A percentile compares a stretch with the other conserved stretches of the same genome.
phyloP scores from a whole-genome alignment of 2,329 filamentous ascomycete species.

The Botrytis pseudocinerea region DNA sequence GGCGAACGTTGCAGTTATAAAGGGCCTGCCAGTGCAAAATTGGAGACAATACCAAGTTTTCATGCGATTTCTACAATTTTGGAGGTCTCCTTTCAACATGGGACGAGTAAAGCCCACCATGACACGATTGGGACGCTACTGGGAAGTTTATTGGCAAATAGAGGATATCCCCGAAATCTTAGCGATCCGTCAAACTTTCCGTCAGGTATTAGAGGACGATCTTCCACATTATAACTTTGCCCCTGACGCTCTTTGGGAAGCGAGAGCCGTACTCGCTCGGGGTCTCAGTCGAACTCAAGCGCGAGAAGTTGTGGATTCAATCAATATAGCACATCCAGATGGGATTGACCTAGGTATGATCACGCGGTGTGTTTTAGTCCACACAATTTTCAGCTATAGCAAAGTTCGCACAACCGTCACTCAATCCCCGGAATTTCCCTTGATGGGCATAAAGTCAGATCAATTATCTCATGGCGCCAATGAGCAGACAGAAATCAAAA shows the following conservation, averaged over 20 bases:
- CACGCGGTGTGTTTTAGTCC: slow-evolving; percentile 14
- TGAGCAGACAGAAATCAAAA: background rate
- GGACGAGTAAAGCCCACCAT: slow-evolving; percentile 4
- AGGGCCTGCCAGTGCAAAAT: slow-evolving; percentile 14
- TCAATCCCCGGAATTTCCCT: slow-evolving; percentile 14
- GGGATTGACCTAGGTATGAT: slow-evolving; percentile 17
- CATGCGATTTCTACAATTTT: slow-evolving; percentile 4
- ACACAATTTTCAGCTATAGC: background rate
- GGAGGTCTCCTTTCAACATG: background rate
- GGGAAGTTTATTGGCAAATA: slow-evolving; percentile 17
- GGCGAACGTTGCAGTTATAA: slow-evolving; percentile 9
- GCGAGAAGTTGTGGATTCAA: slow-evolving; percentile 6
- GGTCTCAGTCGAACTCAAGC: slow-evolving; percentile 6
- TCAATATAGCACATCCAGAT: slow-evolving; percentile 6
- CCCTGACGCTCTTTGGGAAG: background rate
- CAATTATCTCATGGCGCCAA: background rate
- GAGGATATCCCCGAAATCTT: slow-evolving; percentile 2
- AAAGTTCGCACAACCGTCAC: background rate
- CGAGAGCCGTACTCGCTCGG: slow-evolving; percentile 2
- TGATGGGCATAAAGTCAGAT: background rate
- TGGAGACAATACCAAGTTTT: slow-evolving; percentile 20
- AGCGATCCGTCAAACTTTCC: slow-evolving; percentile 9
- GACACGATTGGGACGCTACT: background rate
- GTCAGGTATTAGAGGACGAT: background rate
- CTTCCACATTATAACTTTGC: background rate